phyloP scores from a whole-genome alignment of 495 filamentous ascomycete genomes.

The Neurospora tetrasperma region DNA sequence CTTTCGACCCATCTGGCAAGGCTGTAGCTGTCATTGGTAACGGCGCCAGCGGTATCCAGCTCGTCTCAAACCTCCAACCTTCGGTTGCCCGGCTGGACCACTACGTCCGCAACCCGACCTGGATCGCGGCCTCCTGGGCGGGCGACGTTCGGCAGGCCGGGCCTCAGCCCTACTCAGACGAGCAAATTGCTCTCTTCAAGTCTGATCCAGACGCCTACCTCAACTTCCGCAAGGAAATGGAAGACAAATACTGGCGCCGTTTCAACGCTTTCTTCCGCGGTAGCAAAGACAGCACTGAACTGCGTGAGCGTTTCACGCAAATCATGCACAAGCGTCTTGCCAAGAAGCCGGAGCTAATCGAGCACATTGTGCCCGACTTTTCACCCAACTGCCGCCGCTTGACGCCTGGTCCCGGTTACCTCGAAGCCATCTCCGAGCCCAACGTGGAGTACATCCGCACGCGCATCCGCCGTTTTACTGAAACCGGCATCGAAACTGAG shows the following conservation, averaged over 20 bases:
- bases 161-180: constrained; percentile 40
- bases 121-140: constrained; percentile 49
- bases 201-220: constrained; percentile 34
- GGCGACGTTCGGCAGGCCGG: constrained; percentile 32
- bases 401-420: constrained; percentile 62
- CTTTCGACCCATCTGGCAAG: constrained; percentile 40
- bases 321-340: constrained; percentile 42
- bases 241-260: constrained; percentile 47
- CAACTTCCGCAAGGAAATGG: constrained; percentile 37
- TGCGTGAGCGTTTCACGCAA: constrained; percentile 41
- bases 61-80: constrained; percentile 47
- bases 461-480: constrained; percentile 47
- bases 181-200: constrained; percentile 33
- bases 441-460: constrained; percentile 53
- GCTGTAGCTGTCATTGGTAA: constrained; percentile 49
- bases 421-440: constrained; percentile 53
- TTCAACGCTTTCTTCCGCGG: constrained; percentile 47
- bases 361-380: constrained; percentile 53
- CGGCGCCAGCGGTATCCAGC: constrained; percentile 47
- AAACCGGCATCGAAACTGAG: constrained; percentile 43
- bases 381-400: constrained; percentile 57
- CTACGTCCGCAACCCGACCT: constrained; percentile 57
- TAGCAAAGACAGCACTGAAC: constrained; percentile 37
- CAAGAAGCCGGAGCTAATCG: constrained; percentile 44
- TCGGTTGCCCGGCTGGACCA: constrained; percentile 45